Base-by-base conservation (phyloP, 352 stramenopile species). In the Pythium angustatum region DNA sequence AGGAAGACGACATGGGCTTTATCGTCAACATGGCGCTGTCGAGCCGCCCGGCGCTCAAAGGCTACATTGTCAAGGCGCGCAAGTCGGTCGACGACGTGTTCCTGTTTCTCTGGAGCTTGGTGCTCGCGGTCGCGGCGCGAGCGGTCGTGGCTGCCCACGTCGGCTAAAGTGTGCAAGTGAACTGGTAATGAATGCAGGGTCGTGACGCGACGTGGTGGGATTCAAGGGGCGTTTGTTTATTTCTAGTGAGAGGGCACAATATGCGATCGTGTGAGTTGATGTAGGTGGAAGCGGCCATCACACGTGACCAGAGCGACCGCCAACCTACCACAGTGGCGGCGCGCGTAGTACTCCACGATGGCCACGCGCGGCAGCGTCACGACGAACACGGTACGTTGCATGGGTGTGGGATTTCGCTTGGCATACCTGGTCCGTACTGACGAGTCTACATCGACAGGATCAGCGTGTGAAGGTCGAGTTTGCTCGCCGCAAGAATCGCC, bases 1-100 rank as follows among this genome's bases (percentile, higher is more conserved):
- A 88, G 44, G 83, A 92, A 50, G 74, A 81, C 49, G 76, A 90
- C 44, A 52, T 92, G 26, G 83, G 83, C 15, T 87, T 92, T 38
- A 34, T 92, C 55, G 63, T 57, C 1, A 90, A 92, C 63, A 71
- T 90, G 53, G 71, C 63, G 34, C 66, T 92, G 12, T 76, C 79
- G 15, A 90, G 68, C 68, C 72, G 76, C 8, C 83, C 83, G 11
- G 72, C 73, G 15, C 66, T 92, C 44, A 92, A 92, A 81, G 75
- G 72, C n/a, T 88, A 89, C 56, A 45, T 90, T 40, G 71, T 79
- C 50, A 85, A 88, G 66, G 62, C 75, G 9, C 83, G 81, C 64
- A 90, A 92, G 71, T 79, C 77, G 47, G 51, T 88, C 27, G 83
- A 92, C 66, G 83, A 92, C 51, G 70, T 89, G 26, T 89, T 89